Conservation (phyloP, 164 flowering plant genomes). For the Vitis labrusca region DNA sequence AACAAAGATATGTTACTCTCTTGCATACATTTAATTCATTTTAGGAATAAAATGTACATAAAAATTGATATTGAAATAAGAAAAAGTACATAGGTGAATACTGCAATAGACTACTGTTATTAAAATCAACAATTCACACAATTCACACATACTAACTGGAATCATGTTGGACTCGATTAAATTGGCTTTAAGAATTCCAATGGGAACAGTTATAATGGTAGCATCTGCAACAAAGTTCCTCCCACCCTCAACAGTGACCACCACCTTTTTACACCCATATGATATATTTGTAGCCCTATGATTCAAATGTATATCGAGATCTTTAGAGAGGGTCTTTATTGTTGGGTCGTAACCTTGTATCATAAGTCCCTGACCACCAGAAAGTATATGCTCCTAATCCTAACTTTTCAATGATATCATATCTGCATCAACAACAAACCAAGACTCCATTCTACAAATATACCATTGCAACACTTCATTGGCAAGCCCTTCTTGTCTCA, state of each 20-base stretch:
- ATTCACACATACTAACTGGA: too few species aligned
- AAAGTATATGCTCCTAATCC: slow-evolving; percentile 93
- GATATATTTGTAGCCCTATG: slow-evolving; percentile 75
- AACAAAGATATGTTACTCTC: neutral
- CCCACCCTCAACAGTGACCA: slow-evolving; percentile 63
- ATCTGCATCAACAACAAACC: slow-evolving; percentile 96
- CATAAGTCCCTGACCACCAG: slow-evolving; percentile 98
- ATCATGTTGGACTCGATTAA: slow-evolving; percentile 53
- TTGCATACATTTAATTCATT: too few species aligned
- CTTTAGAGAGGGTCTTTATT: slow-evolving; percentile 70
- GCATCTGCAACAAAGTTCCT: slow-evolving; percentile 73
- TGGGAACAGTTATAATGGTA: slow-evolving; percentile 78
- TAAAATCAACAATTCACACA: too few species aligned
- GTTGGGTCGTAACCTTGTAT: slow-evolving; percentile 87
- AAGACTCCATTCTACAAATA: slow-evolving; percentile 93
- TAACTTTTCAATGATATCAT: slow-evolving; percentile 83
- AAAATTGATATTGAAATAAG: too few species aligned
- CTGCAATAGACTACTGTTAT: too few species aligned
- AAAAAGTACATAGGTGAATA: too few species aligned
- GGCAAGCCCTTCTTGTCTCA: slow-evolving; percentile 79
- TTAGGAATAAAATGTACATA: too few species aligned
- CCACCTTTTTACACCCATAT: slow-evolving; percentile 51
- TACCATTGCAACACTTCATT: slow-evolving; percentile 87
- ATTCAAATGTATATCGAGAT: slow-evolving; percentile 70
- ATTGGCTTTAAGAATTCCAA: slow-evolving; percentile 82